A percentile compares a stretch with the other conserved stretches of the same genome.
Evolutionary conservation across 1,284 basidiomycete species (phyloP).

Genomic region (Naganishia cerealis): DNA sequence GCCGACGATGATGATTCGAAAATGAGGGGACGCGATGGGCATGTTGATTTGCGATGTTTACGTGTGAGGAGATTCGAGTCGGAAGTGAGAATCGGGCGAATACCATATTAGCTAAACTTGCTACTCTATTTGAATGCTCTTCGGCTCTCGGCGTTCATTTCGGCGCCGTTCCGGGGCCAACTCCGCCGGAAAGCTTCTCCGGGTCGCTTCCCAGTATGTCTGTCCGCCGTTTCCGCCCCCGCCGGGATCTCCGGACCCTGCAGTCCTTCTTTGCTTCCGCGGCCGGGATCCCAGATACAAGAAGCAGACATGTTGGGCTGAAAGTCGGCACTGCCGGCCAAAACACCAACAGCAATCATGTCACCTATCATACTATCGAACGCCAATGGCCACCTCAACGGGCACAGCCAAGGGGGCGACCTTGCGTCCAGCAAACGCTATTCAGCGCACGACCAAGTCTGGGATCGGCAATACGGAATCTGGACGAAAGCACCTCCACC

Average conservation of each 20-base stretch:
- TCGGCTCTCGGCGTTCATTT: too few species aligned
- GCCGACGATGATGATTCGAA: conserved; percentile 28
- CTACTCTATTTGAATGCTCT: neutral
- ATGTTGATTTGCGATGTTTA: neutral
- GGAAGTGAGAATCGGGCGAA: neutral
- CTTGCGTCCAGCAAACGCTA: neutral
- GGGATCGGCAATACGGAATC: conserved; percentile 18
- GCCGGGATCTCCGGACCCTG: neutral
- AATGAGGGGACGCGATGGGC: conserved; percentile 12
- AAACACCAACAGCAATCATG: neutral
- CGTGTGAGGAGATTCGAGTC: neutral
- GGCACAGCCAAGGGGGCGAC: neutral
- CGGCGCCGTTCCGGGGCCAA: neutral
- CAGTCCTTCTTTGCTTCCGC: too few species aligned
- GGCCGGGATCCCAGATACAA: too few species aligned
- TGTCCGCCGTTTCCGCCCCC: too few species aligned
- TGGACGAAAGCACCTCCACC: conserved; percentile 15
- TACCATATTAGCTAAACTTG: neutral
- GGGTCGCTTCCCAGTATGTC: too few species aligned
- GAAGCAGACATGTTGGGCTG: too few species aligned
- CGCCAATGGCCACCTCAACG: neutral
- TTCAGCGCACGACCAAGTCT: conserved; percentile 15
- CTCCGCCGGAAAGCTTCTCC: neutral
- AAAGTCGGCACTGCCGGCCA: neutral
- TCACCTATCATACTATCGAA: conserved; percentile 8